phyloP scores from a whole-genome alignment of 768 basidiomycete species.

The Phaeolepiota aurea region DNA sequence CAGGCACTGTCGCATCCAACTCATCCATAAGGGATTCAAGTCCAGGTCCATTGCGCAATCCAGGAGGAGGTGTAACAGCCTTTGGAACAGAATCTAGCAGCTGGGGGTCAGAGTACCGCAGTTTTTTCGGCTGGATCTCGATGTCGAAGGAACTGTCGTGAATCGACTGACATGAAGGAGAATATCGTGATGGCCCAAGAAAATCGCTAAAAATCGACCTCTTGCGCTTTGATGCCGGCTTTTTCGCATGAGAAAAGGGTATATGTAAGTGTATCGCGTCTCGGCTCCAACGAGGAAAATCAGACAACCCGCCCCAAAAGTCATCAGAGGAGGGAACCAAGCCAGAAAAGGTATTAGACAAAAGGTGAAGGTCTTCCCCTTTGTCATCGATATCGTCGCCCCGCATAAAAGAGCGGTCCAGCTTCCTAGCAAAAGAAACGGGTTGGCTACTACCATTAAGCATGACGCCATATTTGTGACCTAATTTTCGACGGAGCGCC shows the following conservation, averaged over 20 bases:
- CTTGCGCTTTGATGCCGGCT: conserved; percentile 16
- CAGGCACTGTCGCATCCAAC: conserved; percentile 36
- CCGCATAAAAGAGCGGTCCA: conserved; percentile 18
- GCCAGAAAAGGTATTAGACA: background rate
- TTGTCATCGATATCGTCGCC: conserved; percentile 11
- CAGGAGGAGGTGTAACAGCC: conserved; percentile 31
- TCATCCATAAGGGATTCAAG: conserved; percentile 24
- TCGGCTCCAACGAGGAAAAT: background rate
- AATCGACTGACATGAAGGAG: conserved; percentile 30
- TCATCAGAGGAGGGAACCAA: background rate
- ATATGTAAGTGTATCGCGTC: background rate
- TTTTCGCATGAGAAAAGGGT: background rate
- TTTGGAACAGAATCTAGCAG: conserved; percentile 14
- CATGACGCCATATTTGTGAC: background rate
- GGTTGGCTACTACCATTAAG: conserved; percentile 10
- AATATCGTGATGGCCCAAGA: conserved; percentile 30
- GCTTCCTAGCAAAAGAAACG: conserved; percentile 22
- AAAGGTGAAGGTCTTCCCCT: background rate
- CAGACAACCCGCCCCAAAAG: background rate
- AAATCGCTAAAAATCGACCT: conserved; percentile 33
- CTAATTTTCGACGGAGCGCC: conserved; percentile 23
- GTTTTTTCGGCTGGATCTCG: conserved; percentile 25
- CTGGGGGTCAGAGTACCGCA: conserved; percentile 8
- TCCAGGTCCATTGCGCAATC: conserved; percentile 30
- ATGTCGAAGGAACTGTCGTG: conserved; percentile 40